These are phyloP conservation scores for Malus asiatica DNA, from an alignment of 306 rosid genomes.

Conservation along the genomic window DNA sequence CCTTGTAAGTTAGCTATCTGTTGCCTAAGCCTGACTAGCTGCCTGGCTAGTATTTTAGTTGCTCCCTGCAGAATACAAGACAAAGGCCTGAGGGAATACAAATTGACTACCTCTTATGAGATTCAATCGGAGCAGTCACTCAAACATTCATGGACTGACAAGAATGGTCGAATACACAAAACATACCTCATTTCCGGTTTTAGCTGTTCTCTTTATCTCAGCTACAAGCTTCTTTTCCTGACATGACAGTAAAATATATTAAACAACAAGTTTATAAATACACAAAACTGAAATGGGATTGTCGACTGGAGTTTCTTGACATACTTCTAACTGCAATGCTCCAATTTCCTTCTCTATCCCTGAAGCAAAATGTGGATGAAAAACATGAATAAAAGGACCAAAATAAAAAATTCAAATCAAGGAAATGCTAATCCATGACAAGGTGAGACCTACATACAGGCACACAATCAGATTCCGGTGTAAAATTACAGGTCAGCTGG, in stretches of 20 bases:
- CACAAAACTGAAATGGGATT: neutral
- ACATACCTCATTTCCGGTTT: conserved; percentile 83
- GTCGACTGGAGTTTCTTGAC: conserved; percentile 19
- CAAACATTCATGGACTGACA: neutral
- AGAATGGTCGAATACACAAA: conserved; percentile 6
- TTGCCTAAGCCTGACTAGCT: conserved; percentile 87
- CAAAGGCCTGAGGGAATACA: conserved; percentile 8
- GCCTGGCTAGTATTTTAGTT: conserved; percentile 87
- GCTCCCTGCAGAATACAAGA: conserved; percentile 56
- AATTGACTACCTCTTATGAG: neutral
- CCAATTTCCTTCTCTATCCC: conserved; percentile 97
- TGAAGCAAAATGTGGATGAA: conserved; percentile 15
- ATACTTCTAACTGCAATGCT: conserved; percentile 81
- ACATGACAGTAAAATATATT: conserved; percentile 21
- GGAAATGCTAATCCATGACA: neutral
- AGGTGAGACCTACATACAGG: neutral
- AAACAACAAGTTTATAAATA: conserved; percentile 9
- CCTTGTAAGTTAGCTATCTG: conserved; percentile 94
- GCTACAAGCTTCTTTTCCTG: conserved; percentile 91
- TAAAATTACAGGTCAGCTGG: neutral
- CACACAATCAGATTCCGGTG: neutral
- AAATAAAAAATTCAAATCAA: neutral
- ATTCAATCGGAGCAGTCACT: neutral
- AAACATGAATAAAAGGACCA: conserved; percentile 3
- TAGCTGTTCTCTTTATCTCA: conserved; percentile 97